Conservation (phyloP, 2,329 filamentous ascomycete species). For the Epichloe bromicola region DNA sequence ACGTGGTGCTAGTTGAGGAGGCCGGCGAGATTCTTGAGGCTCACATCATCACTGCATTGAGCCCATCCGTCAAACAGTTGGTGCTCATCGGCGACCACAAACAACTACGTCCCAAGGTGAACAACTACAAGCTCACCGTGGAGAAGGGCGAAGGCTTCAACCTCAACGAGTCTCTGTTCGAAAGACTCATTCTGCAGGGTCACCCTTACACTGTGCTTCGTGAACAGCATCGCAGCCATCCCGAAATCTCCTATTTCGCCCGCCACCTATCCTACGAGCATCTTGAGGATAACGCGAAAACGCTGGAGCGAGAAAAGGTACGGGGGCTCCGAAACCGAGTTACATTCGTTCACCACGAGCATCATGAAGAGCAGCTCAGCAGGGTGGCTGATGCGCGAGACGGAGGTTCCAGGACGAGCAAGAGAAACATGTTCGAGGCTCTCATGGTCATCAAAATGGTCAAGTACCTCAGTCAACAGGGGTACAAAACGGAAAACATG, state of each 20-base stretch:
- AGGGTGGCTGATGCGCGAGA: constrained; percentile 37
- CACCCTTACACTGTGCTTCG: constrained; percentile 39
- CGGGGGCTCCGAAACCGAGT: constrained; percentile 43
- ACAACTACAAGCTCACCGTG: constrained; percentile 45
- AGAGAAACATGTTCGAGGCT: constrained; percentile 50
- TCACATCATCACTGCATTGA: constrained; percentile 47
- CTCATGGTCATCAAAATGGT: constrained; percentile 53
- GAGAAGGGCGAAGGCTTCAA: constrained; percentile 54
- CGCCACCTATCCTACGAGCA: constrained; percentile 45
- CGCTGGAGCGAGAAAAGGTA: constrained; percentile 30
- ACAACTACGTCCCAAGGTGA: constrained; percentile 56
- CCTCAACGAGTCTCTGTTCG: constrained; percentile 56
- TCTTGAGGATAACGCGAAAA: constrained; percentile 41
- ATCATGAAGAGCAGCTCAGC: constrained; percentile 34
- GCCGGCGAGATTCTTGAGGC: constrained; percentile 61
- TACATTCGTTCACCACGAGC: constrained; percentile 52
- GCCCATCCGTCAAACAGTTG: constrained; percentile 43
- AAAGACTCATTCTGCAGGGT: constrained; percentile 46
- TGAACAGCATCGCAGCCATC: constrained; percentile 56
- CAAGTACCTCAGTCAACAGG: constrained; percentile 56
- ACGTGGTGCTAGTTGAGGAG: constrained; percentile 56
- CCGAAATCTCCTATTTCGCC: constrained; percentile 50
- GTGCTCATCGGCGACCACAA: constrained; percentile 63
- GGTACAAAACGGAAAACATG: constrained; percentile 50
- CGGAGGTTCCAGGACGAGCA: constrained; percentile 34